Evolutionary conservation across 2,329 filamentous ascomycete species (phyloP).

Genomic region (Mycosphaerella sp.): DNA sequence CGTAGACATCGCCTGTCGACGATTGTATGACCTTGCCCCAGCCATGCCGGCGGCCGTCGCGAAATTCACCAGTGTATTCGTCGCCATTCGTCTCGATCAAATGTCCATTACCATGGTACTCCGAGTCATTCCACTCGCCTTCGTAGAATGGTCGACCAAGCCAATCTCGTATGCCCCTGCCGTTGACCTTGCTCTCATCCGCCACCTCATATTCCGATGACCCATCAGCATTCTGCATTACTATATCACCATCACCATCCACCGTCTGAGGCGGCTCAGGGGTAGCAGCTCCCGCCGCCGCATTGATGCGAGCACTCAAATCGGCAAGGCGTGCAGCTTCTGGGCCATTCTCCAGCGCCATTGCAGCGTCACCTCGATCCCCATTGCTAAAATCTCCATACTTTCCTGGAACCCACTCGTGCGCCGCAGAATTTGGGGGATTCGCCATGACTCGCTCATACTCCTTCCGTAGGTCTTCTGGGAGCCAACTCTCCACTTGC

Average conservation of each 20-base stretch:
- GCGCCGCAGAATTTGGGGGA: slow-evolving; percentile 11
- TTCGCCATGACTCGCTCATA: slow-evolving; percentile 1
- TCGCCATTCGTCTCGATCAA: slow-evolving; percentile 50
- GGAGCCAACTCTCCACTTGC: slow-evolving; percentile 14
- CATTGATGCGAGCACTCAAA: neutral
- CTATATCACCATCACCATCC: slow-evolving; percentile 35
- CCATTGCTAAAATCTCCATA: neutral
- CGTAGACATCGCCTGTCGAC: slow-evolving; percentile 56
- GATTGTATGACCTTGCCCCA: slow-evolving; percentile 53
- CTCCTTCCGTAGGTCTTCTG: slow-evolving; percentile 1
- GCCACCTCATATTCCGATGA: slow-evolving; percentile 35
- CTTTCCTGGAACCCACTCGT: slow-evolving; percentile 5
- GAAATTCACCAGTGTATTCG: slow-evolving; percentile 51
- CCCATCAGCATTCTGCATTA: slow-evolving; percentile 29
- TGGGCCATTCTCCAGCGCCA: neutral
- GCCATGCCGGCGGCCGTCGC: slow-evolving; percentile 48
- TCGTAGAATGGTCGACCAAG: slow-evolving; percentile 53
- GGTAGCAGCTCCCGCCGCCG: slow-evolving; percentile 10
- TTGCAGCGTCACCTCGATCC: neutral
- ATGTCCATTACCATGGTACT: slow-evolving; percentile 49
- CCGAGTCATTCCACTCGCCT: slow-evolving; percentile 39
- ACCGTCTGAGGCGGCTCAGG: slow-evolving; percentile 32
- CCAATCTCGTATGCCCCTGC: slow-evolving; percentile 42
- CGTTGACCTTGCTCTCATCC: slow-evolving; percentile 3
- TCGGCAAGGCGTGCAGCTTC: neutral